These are phyloP conservation scores for Gonium pectorale DNA, from an alignment of 139 green algal species.

Conservation along the genomic window DNA sequence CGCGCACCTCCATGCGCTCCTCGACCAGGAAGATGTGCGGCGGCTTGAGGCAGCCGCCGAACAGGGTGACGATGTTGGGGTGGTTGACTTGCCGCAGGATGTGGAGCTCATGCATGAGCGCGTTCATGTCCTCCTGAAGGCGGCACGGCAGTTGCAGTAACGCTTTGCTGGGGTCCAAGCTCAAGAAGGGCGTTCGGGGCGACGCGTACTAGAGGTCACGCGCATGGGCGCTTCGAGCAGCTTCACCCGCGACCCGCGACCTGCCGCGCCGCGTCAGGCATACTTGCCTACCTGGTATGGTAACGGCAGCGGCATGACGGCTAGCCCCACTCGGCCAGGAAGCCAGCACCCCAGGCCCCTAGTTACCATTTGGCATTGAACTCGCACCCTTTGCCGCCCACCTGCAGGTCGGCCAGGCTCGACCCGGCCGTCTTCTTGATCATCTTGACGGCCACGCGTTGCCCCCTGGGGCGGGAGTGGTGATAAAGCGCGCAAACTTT, in stretches of 20 bases:
- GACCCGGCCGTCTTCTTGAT: conserved; percentile 43
- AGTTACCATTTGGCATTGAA: too few relatives aligned
- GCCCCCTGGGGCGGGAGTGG: conserved; percentile 6
- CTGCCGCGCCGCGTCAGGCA: too few relatives aligned
- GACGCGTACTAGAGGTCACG: too few relatives aligned
- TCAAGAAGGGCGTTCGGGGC: too few relatives aligned
- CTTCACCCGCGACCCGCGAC: too few relatives aligned
- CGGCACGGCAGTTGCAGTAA: background rate
- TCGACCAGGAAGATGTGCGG: conserved; percentile 63
- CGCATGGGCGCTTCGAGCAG: too few relatives aligned
- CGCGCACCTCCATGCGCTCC: conserved; percentile 61
- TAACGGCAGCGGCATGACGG: too few relatives aligned
- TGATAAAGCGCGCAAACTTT: too few relatives aligned
- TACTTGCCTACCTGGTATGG: too few relatives aligned
- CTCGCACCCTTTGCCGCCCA: background rate
- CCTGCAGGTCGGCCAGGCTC: conserved; percentile 37
- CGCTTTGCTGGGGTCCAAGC: too few relatives aligned
- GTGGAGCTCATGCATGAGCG: conserved; percentile 48
- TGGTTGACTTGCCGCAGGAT: conserved; percentile 54
- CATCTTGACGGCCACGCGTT: conserved; percentile 45
- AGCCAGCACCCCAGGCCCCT: too few relatives aligned
- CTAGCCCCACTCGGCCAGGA: too few relatives aligned
- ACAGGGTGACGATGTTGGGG: conserved; percentile 72
- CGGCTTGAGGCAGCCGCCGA: conserved; percentile 51
- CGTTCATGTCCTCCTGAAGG: conserved; percentile 47